Conservation (phyloP, 306 rosid genomes). For the Hippophae rhamnoides region DNA sequence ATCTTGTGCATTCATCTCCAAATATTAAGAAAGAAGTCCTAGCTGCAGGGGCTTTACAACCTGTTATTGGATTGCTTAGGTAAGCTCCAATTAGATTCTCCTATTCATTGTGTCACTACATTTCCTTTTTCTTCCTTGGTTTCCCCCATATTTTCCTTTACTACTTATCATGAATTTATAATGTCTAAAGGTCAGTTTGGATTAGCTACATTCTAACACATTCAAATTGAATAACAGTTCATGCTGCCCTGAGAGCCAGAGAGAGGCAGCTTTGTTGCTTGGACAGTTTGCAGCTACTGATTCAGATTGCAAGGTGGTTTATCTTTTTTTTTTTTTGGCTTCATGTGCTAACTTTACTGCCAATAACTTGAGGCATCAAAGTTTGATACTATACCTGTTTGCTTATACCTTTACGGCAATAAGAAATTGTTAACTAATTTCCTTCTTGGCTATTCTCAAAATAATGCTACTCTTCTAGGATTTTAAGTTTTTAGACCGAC, state of each 20-base stretch:
- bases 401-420: background rate
- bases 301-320: conserved; percentile 87
- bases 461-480: too few species aligned
- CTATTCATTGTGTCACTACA: background rate
- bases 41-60: conserved; percentile 92
- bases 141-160: background rate
- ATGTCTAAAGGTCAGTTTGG: background rate
- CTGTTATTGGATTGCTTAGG: conserved; percentile 96
- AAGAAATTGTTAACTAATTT: background rate
- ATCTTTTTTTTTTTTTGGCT: conserved; percentile 2
- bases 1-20: conserved; percentile 94
- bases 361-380: background rate
- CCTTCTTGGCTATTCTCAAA: too few species aligned
- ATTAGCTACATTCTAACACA: background rate
- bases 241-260: conserved; percentile 93
- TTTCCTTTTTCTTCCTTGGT: background rate
- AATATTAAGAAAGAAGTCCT: conserved; percentile 93
- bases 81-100: conserved; percentile 12
- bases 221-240: conserved; percentile 46
- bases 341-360: conserved; percentile 7
- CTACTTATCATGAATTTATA: too few species aligned
- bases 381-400: background rate
- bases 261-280: conserved; percentile 96
- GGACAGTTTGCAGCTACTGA: conserved; percentile 99
- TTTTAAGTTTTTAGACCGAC: too few species aligned